Conservation (phyloP, 2,329 filamentous ascomycete genomes). For the Elsinoe batatas region DNA sequence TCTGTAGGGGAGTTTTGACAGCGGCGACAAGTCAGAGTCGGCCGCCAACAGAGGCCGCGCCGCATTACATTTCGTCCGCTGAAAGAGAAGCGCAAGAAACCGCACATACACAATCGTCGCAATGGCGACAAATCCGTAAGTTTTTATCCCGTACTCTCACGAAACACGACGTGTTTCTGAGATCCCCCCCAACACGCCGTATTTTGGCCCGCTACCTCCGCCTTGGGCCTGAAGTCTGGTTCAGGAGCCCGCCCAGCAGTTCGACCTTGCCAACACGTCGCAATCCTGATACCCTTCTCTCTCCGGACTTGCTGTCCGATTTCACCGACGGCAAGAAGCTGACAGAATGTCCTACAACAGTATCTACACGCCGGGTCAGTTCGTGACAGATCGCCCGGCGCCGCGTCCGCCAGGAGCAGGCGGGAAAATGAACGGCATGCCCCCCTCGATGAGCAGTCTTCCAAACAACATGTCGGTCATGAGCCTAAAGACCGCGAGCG, state of each 20-base stretch:
- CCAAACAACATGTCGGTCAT: slow-evolving; percentile 70
- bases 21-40: slow-evolving; percentile 7
- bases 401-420: slow-evolving; percentile 60
- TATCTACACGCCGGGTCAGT: slow-evolving; percentile 55
- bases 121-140: slow-evolving; percentile 11
- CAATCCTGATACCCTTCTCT: neutral
- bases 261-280: neutral
- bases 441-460: slow-evolving; percentile 60
- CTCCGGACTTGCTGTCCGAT: neutral
- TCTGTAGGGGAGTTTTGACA: slow-evolving; percentile 6
- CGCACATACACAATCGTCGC: slow-evolving; percentile 2
- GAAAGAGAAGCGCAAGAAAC: neutral
- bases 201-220: slow-evolving; percentile 5
- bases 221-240: slow-evolving; percentile 1
- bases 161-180: slow-evolving; percentile 10
- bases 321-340: neutral
- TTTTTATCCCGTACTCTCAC: neutral
- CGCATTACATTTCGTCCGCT: neutral
- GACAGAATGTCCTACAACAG: slow-evolving; percentile 27
- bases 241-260: slow-evolving; percentile 5
- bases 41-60: slow-evolving; percentile 3
- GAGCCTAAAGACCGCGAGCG: slow-evolving; percentile 54
- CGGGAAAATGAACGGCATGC: slow-evolving; percentile 65
- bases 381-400: slow-evolving; percentile 95
- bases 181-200: slow-evolving; percentile 4